phyloP scores from a whole-genome alignment of 2,329 filamentous ascomycete species.

The Cytospora paraplurivora region DNA sequence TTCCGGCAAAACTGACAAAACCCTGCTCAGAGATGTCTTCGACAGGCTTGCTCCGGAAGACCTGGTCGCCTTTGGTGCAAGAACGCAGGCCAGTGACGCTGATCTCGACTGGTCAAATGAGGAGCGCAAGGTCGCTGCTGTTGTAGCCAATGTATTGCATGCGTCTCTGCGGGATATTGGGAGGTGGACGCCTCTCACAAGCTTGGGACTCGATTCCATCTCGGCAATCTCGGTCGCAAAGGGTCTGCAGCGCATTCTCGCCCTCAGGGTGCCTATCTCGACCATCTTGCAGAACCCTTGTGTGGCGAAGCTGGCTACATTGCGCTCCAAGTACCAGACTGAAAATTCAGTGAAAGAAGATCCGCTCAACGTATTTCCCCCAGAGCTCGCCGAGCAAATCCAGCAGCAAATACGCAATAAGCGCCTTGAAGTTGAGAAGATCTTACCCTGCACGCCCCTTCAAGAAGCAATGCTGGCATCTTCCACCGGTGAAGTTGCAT shows the following conservation, averaged over 20 bases:
- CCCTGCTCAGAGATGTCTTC: constrained; percentile 53
- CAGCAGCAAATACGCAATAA: constrained; percentile 37
- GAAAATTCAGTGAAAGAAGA: not conserved
- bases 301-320: constrained; percentile 60
- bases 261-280: constrained; percentile 63
- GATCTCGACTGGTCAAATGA: constrained; percentile 51
- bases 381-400: constrained; percentile 35
- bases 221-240: constrained; percentile 73
- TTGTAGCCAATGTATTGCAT: constrained; percentile 54
- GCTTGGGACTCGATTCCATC: constrained; percentile 82
- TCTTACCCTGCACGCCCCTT: constrained; percentile 82
- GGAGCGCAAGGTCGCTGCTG: constrained; percentile 59
- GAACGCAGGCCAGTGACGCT: constrained; percentile 35
- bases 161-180: constrained; percentile 51
- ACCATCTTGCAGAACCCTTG: constrained; percentile 68
- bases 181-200: constrained; percentile 72
- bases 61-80: constrained; percentile 39
- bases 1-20: constrained; percentile 74
- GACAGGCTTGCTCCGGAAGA: constrained; percentile 45
- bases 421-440: constrained; percentile 47
- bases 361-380: constrained; percentile 34
- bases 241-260: constrained; percentile 50
- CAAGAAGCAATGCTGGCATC: constrained; percentile 85
- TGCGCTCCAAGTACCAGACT: constrained; percentile 27
- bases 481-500: constrained; percentile 51